Conservation (phyloP, 108 stramenopile genomes). For the Nannochloropsis gaditana region DNA sequence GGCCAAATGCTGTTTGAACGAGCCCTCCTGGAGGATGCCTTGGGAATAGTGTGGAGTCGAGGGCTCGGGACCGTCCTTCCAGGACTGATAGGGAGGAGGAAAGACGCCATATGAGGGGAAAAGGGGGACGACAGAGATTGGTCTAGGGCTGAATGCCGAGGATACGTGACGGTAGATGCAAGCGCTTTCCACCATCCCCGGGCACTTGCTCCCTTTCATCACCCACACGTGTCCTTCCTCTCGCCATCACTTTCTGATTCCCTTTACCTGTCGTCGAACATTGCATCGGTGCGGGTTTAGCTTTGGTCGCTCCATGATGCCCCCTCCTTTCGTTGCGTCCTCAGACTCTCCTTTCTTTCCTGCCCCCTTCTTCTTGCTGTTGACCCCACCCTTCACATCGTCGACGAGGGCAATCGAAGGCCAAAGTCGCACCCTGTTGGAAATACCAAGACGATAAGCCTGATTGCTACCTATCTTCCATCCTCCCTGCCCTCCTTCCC, state of each 20-base stretch:
- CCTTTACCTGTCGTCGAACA: neutral
- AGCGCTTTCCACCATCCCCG: neutral
- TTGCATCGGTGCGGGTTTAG: neutral
- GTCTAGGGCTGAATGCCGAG: too few species aligned
- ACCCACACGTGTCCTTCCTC: neutral
- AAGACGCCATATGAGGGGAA: neutral
- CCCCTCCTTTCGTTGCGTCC: neutral
- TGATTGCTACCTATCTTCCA: neutral
- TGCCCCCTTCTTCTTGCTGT: neutral
- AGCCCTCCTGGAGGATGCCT: neutral
- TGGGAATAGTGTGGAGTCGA: neutral
- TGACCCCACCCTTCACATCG: neutral
- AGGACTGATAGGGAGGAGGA: neutral
- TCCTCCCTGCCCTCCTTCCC: neutral
- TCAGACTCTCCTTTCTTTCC: neutral
- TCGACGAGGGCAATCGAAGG: neutral
- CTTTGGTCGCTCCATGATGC: neutral
- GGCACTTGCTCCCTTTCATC: neutral
- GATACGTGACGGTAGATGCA: too few species aligned
- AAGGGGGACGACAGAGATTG: neutral
- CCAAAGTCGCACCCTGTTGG: neutral
- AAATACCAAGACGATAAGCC: neutral
- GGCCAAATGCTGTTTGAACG: neutral
- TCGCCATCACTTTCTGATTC: neutral
- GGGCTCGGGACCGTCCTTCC: neutral